Conservation (phyloP, 768 basidiomycete species). For the Trametes villosa region DNA sequence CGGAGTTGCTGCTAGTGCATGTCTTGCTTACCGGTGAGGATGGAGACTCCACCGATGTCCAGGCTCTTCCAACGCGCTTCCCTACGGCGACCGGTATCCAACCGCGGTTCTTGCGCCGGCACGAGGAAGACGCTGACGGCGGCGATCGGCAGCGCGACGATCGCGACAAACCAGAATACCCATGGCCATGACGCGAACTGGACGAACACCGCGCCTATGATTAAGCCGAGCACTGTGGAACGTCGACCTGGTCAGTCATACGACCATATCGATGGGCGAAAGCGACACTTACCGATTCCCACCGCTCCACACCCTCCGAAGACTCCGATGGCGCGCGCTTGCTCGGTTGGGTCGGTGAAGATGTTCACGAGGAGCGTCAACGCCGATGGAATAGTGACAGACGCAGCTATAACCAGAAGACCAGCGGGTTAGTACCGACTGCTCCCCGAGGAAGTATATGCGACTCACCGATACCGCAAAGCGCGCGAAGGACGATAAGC, state of each 20-base stretch:
- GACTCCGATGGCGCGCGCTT: conserved; percentile 47
- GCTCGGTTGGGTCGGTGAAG: conserved; percentile 48
- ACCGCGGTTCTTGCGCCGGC: conserved; percentile 29
- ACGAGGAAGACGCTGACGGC: conserved; percentile 37
- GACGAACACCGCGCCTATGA: conserved; percentile 44
- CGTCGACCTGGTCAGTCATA: too few species aligned
- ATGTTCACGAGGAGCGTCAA: conserved; percentile 49
- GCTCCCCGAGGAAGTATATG: background rate
- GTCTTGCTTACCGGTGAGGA: conserved; percentile 34
- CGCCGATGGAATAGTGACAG: conserved; percentile 49
- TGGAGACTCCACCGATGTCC: conserved; percentile 42
- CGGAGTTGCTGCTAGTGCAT: background rate
- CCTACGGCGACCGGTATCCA: conserved; percentile 1
- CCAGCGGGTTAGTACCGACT: background rate
- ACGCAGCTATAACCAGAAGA: conserved; percentile 34
- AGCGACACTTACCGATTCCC: conserved; percentile 42
- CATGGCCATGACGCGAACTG: conserved; percentile 44
- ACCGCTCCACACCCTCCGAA: conserved; percentile 51
- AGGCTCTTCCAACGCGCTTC: conserved; percentile 33
- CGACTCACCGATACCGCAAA: conserved; percentile 35
- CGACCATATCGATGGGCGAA: too few species aligned
- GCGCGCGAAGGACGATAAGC: conserved; percentile 38
- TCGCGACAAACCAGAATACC: conserved; percentile 52
- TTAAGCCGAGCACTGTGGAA: conserved; percentile 35
- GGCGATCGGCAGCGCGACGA: conserved; percentile 41